A percentile compares a stretch with the other conserved stretches of the same genome.
phyloP scores from a whole-genome alignment of 345 rosid genomes.

The Bruguiera parviflora region DNA sequence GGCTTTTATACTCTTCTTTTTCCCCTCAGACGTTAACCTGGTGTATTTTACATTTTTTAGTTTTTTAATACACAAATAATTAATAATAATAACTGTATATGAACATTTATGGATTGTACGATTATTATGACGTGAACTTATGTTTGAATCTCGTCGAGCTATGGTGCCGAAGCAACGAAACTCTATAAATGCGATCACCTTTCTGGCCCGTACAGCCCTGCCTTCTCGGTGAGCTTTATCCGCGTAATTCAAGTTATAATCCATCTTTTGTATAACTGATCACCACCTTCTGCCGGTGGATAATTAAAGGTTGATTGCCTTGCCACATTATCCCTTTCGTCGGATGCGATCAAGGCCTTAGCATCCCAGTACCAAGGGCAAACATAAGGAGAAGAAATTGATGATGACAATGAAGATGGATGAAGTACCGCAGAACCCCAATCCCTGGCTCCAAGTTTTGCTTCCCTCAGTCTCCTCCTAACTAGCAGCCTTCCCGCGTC shows the following conservation, averaged over 20 bases:
- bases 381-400: conserved; percentile 38
- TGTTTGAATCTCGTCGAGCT: too few relatives aligned
- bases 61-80: too few relatives aligned
- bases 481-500: conserved; percentile 62
- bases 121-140: too few relatives aligned
- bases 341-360: conserved; percentile 35
- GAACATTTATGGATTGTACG: too few relatives aligned
- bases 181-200: too few relatives aligned
- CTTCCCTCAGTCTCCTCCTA: conserved; percentile 63
- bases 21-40: too few relatives aligned
- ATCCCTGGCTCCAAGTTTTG: conserved; percentile 59
- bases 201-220: too few relatives aligned
- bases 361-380: conserved; percentile 80
- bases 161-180: too few relatives aligned
- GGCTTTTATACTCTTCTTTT: too few relatives aligned
- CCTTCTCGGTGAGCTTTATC: neutral
- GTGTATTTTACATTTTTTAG: too few relatives aligned
- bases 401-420: conserved; percentile 31
- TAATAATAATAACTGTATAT: too few relatives aligned
- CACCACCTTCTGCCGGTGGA: conserved; percentile 68
- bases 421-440: conserved; percentile 73
- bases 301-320: conserved; percentile 45
- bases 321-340: conserved; percentile 25
- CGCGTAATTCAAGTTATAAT: conserved; percentile 39
- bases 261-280: conserved; percentile 59